A percentile compares a stretch with the other conserved stretches of the same genome.
Conservation (phyloP, 495 filamentous ascomycete species). For the Penicillium lividum region DNA sequence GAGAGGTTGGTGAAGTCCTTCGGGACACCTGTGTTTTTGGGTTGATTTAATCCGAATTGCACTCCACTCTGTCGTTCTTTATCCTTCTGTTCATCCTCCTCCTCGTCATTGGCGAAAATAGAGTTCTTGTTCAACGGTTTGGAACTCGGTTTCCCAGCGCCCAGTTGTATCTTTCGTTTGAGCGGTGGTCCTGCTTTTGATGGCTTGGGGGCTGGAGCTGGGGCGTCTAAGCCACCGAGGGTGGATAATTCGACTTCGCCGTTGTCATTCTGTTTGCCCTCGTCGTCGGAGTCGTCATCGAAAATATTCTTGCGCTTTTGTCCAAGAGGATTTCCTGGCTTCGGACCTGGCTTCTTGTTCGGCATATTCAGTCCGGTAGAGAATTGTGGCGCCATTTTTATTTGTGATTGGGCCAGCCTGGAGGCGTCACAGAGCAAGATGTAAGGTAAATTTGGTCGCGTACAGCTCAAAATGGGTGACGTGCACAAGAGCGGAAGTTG, state of each 20-base stretch:
- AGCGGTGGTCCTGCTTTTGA: conserved; percentile 29
- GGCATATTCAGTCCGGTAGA: conserved; percentile 61
- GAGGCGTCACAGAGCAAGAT: background rate
- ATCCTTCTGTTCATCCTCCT: conserved; percentile 33
- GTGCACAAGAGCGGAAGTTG: background rate
- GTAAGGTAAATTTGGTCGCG: background rate
- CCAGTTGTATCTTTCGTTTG: conserved; percentile 40
- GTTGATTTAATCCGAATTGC: conserved; percentile 22
- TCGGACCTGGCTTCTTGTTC: conserved; percentile 42
- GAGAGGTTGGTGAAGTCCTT: conserved; percentile 50
- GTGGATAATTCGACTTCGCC: conserved; percentile 40
- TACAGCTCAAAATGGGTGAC: background rate
- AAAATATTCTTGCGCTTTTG: conserved; percentile 54
- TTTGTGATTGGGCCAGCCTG: background rate
- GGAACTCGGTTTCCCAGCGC: conserved; percentile 24
- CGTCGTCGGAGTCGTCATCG: conserved; percentile 47
- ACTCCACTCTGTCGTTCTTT: conserved; percentile 22
- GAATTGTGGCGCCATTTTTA: conserved; percentile 41
- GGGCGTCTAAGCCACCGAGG: conserved; percentile 41
- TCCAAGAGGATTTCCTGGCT: conserved; percentile 28
- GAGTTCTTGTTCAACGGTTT: conserved; percentile 44
- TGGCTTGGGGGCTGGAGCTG: conserved; percentile 16
- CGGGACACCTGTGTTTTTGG: conserved; percentile 14
- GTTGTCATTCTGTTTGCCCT: conserved; percentile 32
- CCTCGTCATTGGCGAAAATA: conserved; percentile 45